These are phyloP conservation scores for Tagetes erecta DNA, from an alignment of 129 eudicot species.

Conservation along the genomic window DNA sequence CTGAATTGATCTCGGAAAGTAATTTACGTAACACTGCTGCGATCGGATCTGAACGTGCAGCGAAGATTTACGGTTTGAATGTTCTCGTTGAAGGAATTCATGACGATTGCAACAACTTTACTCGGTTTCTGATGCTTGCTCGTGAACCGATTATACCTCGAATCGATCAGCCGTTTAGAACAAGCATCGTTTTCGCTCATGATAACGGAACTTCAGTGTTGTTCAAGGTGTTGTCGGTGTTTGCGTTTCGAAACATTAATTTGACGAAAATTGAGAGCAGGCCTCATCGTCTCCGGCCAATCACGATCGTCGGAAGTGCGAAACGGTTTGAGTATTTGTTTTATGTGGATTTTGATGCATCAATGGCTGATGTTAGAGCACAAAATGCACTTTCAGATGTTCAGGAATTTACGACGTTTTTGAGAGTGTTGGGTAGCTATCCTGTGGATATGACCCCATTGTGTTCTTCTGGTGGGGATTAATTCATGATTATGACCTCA, in stretches of 20 bases:
- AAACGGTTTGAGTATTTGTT: slow-evolving; percentile 93
- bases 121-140: slow-evolving; percentile 84
- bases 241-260: slow-evolving; percentile 80
- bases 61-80: slow-evolving; percentile 71
- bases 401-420: slow-evolving; percentile 83
- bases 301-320: slow-evolving; percentile 74
- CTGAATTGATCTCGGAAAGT: slow-evolving; percentile 62
- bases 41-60: slow-evolving; percentile 88
- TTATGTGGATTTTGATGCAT: slow-evolving; percentile 87
- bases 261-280: slow-evolving; percentile 91
- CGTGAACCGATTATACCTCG: slow-evolving; percentile 88
- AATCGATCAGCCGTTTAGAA: slow-evolving; percentile 84
- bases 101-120: slow-evolving; percentile 81
- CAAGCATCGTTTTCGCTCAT: slow-evolving; percentile 91
- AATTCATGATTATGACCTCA: background rate
- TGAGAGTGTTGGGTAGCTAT: slow-evolving; percentile 92
- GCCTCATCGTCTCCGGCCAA: slow-evolving; percentile 77
- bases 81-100: slow-evolving; percentile 80
- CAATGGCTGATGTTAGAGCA: slow-evolving; percentile 92
- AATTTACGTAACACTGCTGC: slow-evolving; percentile 81
- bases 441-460: slow-evolving; percentile 95
- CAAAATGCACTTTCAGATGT: slow-evolving; percentile 88
- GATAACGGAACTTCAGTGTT: slow-evolving; percentile 74
- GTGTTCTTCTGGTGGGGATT: background rate
- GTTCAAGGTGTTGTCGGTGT: slow-evolving; percentile 82